Base-by-base conservation (phyloP, 345 rosid species). In the Euclidium syriacum region DNA sequence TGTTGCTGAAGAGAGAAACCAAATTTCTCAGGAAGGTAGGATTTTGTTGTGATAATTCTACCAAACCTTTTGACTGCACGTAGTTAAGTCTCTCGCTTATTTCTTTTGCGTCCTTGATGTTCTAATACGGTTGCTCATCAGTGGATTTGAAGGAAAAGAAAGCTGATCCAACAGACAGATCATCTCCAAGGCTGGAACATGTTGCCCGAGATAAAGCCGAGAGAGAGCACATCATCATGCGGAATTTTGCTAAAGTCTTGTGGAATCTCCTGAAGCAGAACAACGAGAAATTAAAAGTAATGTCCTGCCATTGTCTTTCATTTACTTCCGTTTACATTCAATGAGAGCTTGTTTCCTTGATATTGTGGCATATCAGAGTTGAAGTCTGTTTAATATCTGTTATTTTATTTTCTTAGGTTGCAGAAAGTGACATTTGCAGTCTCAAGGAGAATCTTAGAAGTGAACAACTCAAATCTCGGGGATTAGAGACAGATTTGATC, bases 201-300 rank as follows among this genome's bases (percentile, higher is more conserved):
- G 60, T 40, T 72, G 56, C 67, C 58, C 33, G 50, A 36, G 35
- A 56, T 48, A 76, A 49, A 19, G 74, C 42, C 30, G 80, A 88
- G 41, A 80, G 88, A 68, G 69, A 74, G 57, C 47, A 80, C 70
- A 73, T 51, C 57, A 79, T 82, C 38, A 81, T 72, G 80, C 81
- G 77, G 41, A 80, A 79, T 69, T 81, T 92, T 77, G 84, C 95
- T 22, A 83, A 79, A 82, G 82, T 85, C 61, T 5, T 83, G 62
- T 87, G 88, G 96, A 87, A 65, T 41, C 85, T 92, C 43, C 70
- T 92, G 80, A 87, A 85, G 85, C 82, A 85, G 75, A 72, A 78
- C 56, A 84, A 80, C 43, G 77, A 78, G 65, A 89, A 85, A 77
- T 71, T 92, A 18, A 78, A 76, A 91, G 98, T 91, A 62, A 52